Percentiles rank a stretch among this genome's conserved stretches.
Evolutionary conservation across 495 filamentous ascomycete species (phyloP).

Genomic region (Platismatia glauca): DNA sequence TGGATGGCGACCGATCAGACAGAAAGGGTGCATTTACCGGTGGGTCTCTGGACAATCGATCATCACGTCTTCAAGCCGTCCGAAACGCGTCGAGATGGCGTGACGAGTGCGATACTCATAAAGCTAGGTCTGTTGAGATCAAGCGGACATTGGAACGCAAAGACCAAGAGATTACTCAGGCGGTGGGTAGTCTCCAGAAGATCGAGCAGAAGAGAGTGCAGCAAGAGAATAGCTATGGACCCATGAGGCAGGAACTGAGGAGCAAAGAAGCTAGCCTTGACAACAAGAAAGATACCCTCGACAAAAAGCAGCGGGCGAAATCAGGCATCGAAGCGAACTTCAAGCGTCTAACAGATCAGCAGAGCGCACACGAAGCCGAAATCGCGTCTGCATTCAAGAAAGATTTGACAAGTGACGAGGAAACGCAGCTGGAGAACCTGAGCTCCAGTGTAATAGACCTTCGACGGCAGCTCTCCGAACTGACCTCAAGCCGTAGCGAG

Average conservation of each 20-base stretch:
- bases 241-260: slow-evolving; percentile 63
- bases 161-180: slow-evolving; percentile 77
- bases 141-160: slow-evolving; percentile 59
- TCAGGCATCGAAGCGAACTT: slow-evolving; percentile 70
- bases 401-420: slow-evolving; percentile 71
- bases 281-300: slow-evolving; percentile 63
- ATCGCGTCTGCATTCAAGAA: slow-evolving; percentile 86
- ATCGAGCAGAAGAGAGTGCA: slow-evolving; percentile 69
- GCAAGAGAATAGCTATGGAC: slow-evolving; percentile 73
- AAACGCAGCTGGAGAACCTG: slow-evolving; percentile 65
- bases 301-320: slow-evolving; percentile 56
- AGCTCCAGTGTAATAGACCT: slow-evolving; percentile 60
- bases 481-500: slow-evolving; percentile 64
- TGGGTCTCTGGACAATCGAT: slow-evolving; percentile 77
- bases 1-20: slow-evolving; percentile 86
- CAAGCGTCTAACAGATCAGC: slow-evolving; percentile 63
- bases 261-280: slow-evolving; percentile 62
- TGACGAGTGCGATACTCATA: slow-evolving; percentile 60
- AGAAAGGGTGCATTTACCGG: slow-evolving; percentile 91
- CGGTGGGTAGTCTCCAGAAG: slow-evolving; percentile 73
- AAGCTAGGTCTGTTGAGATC: slow-evolving; percentile 48
- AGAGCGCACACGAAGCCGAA: slow-evolving; percentile 66
- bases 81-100: slow-evolving; percentile 66
- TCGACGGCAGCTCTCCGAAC: slow-evolving; percentile 60
- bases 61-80: slow-evolving; percentile 76